Evolutionary conservation across 371 early-diverging fungal genomes (phyloP), one percentile per base, ranked within the genome.

Genomic region (Mortierella sp.): DNA sequence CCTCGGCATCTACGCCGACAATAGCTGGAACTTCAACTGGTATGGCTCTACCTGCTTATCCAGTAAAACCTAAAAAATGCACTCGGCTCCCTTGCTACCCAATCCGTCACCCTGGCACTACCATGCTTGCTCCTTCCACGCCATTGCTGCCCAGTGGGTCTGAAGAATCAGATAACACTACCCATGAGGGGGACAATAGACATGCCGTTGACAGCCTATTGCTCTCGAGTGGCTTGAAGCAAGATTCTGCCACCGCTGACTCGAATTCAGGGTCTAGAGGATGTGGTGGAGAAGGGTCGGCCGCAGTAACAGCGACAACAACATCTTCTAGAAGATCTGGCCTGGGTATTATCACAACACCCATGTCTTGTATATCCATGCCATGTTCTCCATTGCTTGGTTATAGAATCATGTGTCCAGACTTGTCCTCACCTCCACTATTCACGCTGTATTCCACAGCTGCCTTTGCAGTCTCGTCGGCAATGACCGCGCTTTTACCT

Each of bases 341-440:
- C 10, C 11, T 45, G 3, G 61, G 37, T 1, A 52, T 62, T 20
- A 26, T 45, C n/a, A 14, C 57, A 20, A 49, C 49, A 52, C 24
- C 67, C 51, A 61, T 64, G 28, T 74, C 75, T 5, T 81, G 81
- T 22, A 72, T 81, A 30, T 81, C 81, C 22, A 81, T 81, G 81
- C 81, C 81, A 0, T 81, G 76, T 35, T 75, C 81, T 1, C 81
- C 81, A 14, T 52, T 81, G 49, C 43, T 81, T 28, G 58, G 79
- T 0, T 79, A 61, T n/a, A 51, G 62, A 22, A 45, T 60, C 43
- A 39, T 68, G 2, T 70, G 64, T 10, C 71, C 79, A 18, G 60
- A 60, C 9, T 30, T 74, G 4, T 20, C 68, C 3, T 6, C 70
- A 0, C 79, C 75, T 18, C 79, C 79, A 2, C 26, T 68, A 39